Evolutionary conservation across 192 early-diverging fungal genomes (phyloP), one percentile per base, ranked within the genome.

Genomic region (Irineochytrium annulatum): DNA sequence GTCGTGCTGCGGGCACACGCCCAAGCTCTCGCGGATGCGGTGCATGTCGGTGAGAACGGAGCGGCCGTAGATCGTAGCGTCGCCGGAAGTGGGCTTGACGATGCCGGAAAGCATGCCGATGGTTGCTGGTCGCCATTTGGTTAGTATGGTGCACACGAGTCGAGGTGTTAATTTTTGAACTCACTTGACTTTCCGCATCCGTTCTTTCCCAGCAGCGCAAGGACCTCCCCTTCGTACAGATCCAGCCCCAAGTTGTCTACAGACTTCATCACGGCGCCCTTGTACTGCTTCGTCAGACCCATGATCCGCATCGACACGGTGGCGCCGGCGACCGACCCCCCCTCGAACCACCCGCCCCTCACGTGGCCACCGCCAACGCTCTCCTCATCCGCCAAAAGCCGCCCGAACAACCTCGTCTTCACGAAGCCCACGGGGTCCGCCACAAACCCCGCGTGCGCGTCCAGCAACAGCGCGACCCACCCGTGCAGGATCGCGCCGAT

Each of bases 41-140:
- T 24, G 11, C 1, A 22, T 49, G 20, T 5, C 28, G 17, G 59
- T 17, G 17, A 60, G 30, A 33, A 57, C 67, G 1, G 59, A 56
- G 20, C 26, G 16, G 17, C 73, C 74, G 33, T 78, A 73, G 17
- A 87, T 43, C 28, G 45, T 65, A 3, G 80, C 82, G 57, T 79
- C 69, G 32, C 86, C 86, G 0, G 67, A 65, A 6, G 79, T 83
- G 14, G 82, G 67, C 17, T 68, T 73, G 1, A 76, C 68, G 29
- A 84, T 45, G 51, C 85, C 84, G 8, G 83, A 78, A 8, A 89
- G 62, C 57, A 88, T 85, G 44, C 76, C 74, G 55, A 89, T 87
- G 35, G 78, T 72, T 0, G 86, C 57, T 58, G 24, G 35, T 26
- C 14, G n/a, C 24, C 16, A 27, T 26, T 2, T 14, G 24, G 17